Evolutionary conservation across 768 basidiomycete genomes (phyloP), one percentile per base, ranked within the genome.

Genomic region (Multifurca ochricompacta): DNA sequence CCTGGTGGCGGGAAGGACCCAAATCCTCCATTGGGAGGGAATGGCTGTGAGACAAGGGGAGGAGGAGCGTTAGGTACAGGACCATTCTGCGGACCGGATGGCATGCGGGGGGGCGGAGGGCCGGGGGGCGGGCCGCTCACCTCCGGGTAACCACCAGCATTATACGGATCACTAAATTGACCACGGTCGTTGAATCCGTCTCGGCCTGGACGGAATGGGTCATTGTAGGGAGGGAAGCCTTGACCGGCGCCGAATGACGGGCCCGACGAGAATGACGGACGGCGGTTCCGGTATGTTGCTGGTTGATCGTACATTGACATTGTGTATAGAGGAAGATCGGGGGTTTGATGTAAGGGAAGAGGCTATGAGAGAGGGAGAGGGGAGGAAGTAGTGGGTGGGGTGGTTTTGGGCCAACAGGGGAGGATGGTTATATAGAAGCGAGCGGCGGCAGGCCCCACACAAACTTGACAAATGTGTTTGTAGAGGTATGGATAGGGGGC

Each of bases 91-190:
- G 28, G 28, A 32, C 50, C 39, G 23, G n/a, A 6, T 8, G 3
- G 13, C 18, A 18, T 1, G 39, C 10, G 2, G 25, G 28, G 28
- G 30, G 51, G 53, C 13, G 57, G 58, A 39, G 48, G 43, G 31
- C 41, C 16, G 11, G 14, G 2, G 30, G 44, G 21, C 31, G 50
- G 51, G 27, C 56, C 57, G 59, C 59, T 60, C 56, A 60, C 59
- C 59, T 60, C 59, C 47, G 41, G 31, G 28, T 16, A 48, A 40
- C 43, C 25, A 36, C 43, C 25, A 36, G 3, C 32, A 31, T 35
- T 50, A 31, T 52, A 47, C 16, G 44, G 18, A 31, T 59, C 43
- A 39, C 46, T 30, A 30, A 27, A 51, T 16, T 51, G 53, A n/a
- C 42, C 44, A 18, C 44, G 44, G 44, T 28, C 51, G 7, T 36